Evolutionary conservation across 495 filamentous ascomycete genomes (phyloP).

Genomic region (Corynascus novoguineensis): DNA sequence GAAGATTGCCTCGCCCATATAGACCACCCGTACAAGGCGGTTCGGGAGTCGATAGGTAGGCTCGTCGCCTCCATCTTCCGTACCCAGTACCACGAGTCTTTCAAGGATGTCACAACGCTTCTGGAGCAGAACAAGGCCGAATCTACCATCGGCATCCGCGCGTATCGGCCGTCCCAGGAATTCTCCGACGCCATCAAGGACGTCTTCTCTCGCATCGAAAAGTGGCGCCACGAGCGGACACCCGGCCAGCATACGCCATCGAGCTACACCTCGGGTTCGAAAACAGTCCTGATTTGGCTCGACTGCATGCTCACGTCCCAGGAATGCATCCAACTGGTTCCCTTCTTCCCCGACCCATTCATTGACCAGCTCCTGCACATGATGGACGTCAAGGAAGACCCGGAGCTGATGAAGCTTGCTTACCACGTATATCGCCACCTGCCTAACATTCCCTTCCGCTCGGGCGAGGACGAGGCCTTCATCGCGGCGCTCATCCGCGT

Average conservation of each 20-base stretch:
- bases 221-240: constrained; percentile 77
- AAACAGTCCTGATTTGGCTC: constrained; percentile 93
- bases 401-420: constrained; percentile 86
- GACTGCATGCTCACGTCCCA: constrained; percentile 84
- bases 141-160: constrained; percentile 78
- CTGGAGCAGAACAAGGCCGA: constrained; percentile 70
- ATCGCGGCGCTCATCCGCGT: constrained; percentile 83
- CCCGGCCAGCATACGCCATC: constrained; percentile 90
- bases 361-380: constrained; percentile 92
- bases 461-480: constrained; percentile 76
- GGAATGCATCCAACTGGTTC: constrained; percentile 85
- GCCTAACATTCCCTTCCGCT: constrained; percentile 89
- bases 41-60: constrained; percentile 89
- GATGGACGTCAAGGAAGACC: constrained; percentile 99
- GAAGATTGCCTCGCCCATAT: constrained; percentile 85
- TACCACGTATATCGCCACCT: constrained; percentile 98
- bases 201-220: constrained; percentile 75
- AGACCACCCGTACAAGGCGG: constrained; percentile 96
- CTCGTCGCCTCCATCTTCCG: constrained; percentile 82
- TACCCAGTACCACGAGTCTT: constrained; percentile 89
- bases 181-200: constrained; percentile 66
- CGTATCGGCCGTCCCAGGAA: constrained; percentile 71
- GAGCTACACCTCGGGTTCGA: constrained; percentile 91
- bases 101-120: constrained; percentile 65
- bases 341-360: constrained; percentile 86